phyloP scores from a whole-genome alignment of 768 basidiomycete genomes.

The Xerocomellus amylosporus region DNA sequence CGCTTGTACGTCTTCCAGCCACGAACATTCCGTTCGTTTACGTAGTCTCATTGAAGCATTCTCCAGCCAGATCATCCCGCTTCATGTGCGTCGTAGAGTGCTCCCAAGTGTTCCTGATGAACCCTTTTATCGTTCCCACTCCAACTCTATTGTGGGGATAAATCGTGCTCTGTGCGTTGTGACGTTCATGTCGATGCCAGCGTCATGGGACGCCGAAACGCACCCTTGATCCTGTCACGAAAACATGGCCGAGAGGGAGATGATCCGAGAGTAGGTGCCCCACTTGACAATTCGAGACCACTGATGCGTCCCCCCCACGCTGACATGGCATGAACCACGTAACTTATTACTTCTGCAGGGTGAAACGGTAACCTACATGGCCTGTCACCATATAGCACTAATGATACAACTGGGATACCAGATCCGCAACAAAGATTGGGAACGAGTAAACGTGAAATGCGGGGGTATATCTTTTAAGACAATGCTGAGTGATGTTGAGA shows the following conservation, averaged over 20 bases:
- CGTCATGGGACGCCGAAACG: not conserved
- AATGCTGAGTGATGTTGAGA: conserved; percentile 16
- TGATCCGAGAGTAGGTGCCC: conserved; percentile 10
- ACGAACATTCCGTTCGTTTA: not conserved
- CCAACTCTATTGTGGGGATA: not conserved
- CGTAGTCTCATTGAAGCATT: not conserved
- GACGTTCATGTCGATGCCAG: not conserved
- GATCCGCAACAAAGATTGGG: conserved; percentile 12
- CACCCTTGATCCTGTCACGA: not conserved
- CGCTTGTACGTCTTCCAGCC: conserved; percentile 1
- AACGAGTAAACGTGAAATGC: conserved; percentile 8
- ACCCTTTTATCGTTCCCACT: not conserved
- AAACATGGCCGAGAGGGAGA: not conserved
- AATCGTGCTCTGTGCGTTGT: not conserved
- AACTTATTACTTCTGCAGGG: conserved; percentile 8
- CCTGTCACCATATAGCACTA: conserved; percentile 15
- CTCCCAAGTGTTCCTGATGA: not conserved
- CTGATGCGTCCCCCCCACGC: not conserved
- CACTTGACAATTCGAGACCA: conserved; percentile 14
- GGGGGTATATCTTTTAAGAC: conserved; percentile 16
- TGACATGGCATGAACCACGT: not conserved
- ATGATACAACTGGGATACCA: conserved; percentile 24
- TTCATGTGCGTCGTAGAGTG: not conserved
- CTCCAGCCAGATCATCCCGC: not conserved
- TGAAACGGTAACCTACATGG: conserved; percentile 12